Percentiles rank a stretch among this genome's conserved stretches.
These are phyloP conservation scores for Caloboletus firmus DNA, from an alignment of 1,284 basidiomycete genomes.

Conservation along the genomic window DNA sequence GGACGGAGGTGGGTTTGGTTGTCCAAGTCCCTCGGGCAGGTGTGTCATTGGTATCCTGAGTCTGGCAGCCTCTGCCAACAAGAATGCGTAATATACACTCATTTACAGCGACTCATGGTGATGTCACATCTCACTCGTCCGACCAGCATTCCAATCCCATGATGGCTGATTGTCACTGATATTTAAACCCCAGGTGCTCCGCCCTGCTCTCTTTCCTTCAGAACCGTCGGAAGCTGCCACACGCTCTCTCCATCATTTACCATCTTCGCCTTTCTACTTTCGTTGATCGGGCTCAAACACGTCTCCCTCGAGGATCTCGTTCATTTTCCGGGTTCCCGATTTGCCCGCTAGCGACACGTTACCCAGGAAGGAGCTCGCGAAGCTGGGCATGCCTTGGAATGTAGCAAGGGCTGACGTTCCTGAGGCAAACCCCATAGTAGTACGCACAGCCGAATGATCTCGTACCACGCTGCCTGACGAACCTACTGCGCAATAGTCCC, in stretches of 20 bases:
- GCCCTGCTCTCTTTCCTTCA: neutral
- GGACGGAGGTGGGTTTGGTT: neutral
- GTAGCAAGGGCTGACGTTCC: neutral
- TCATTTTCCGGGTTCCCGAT: neutral
- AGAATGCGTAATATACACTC: neutral
- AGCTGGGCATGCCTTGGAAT: neutral
- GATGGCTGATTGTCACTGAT: neutral
- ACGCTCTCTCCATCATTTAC: neutral
- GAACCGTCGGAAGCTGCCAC: neutral
- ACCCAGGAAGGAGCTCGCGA: neutral
- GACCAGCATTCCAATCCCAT: neutral
- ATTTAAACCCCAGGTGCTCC: neutral
- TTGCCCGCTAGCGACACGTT: neutral
- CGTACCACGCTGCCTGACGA: neutral
- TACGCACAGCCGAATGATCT: neutral
- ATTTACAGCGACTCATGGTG: neutral
- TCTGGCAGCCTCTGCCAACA: neutral
- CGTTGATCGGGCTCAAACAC: neutral
- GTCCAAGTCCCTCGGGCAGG: neutral
- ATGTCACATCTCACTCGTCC: neutral
- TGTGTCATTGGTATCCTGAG: neutral
- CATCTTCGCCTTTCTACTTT: neutral
- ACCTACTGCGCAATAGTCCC: neutral
- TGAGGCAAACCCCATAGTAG: neutral
- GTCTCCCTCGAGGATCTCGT: neutral